Conservation (phyloP, 352 stramenopile species). For the Pythium guiyangense region DNA sequence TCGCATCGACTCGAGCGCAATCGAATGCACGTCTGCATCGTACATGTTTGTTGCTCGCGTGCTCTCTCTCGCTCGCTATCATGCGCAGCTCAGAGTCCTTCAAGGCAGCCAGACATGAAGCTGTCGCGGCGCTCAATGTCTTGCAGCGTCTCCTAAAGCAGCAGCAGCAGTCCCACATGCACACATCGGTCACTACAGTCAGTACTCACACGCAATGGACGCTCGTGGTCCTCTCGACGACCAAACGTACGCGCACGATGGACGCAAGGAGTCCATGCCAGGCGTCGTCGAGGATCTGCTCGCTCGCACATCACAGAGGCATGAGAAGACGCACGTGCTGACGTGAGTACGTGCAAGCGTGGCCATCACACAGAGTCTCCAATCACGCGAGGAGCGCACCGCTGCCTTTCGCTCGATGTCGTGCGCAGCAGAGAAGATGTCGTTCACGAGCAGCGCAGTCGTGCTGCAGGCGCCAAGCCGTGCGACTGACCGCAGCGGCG, state of each 20-base stretch:
- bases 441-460: conserved; percentile 21
- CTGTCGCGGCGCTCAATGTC: conserved; percentile 63
- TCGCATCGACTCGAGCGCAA: no score
- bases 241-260: conserved; percentile 45
- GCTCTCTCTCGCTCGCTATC: no score
- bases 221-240: not conserved
- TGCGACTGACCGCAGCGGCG: not conserved
- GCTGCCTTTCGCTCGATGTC: conserved; percentile 51
- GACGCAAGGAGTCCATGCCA: conserved; percentile 49
- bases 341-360: no score
- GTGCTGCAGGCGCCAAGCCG: conserved; percentile 8
- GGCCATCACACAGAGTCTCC: conserved; percentile 4
- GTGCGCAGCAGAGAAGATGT: conserved; percentile 41
- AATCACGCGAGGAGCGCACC: conserved; percentile 19
- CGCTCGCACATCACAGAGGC: not conserved
- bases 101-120: conserved; percentile 62
- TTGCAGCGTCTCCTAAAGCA: conserved; percentile 51
- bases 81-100: conserved; percentile 34
- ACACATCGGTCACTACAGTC: not conserved
- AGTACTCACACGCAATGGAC: not conserved
- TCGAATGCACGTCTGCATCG: not conserved
- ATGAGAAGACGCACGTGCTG: no score
- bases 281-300: conserved; percentile 44
- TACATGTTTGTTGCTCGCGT: no score
- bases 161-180: not conserved